These are phyloP conservation scores for Russula lepida DNA, from an alignment of 768 basidiomycete species.

Conservation along the genomic window DNA sequence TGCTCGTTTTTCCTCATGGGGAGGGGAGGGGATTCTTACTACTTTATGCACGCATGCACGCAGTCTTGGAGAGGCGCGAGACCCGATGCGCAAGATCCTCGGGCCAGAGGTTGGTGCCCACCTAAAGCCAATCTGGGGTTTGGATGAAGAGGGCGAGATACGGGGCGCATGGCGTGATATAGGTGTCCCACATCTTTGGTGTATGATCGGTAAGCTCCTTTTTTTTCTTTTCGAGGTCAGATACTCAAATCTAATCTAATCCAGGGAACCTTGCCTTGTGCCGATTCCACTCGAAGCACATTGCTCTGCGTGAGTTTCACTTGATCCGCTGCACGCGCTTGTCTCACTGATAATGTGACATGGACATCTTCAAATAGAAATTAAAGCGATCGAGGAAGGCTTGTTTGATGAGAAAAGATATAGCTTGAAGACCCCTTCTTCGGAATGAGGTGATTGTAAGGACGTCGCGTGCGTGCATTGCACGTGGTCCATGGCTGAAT, in stretches of 20 bases:
- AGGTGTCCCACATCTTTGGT: conserved; percentile 50
- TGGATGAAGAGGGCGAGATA: conserved; percentile 58
- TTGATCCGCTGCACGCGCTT: background rate
- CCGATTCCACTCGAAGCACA: conserved; percentile 59
- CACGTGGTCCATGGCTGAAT: too few relatives aligned
- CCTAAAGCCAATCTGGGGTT: conserved; percentile 53
- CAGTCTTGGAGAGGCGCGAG: conserved; percentile 40
- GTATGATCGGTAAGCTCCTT: conserved; percentile 46
- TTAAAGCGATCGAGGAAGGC: conserved; percentile 56
- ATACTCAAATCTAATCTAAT: background rate
- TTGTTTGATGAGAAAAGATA: conserved; percentile 30
- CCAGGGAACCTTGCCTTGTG: conserved; percentile 50
- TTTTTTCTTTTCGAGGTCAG: background rate
- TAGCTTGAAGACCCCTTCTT: conserved; percentile 11
- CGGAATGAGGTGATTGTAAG: too few relatives aligned
- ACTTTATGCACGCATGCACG: background rate
- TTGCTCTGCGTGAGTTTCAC: conserved; percentile 50
- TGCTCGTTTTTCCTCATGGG: too few relatives aligned
- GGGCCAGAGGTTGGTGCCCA: conserved; percentile 38
- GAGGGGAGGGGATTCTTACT: too few relatives aligned
- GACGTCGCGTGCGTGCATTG: too few relatives aligned
- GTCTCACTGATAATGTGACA: background rate
- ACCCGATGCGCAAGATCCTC: conserved; percentile 36
- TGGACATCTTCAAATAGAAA: conserved; percentile 40
- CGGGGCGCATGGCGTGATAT: conserved; percentile 42